phyloP scores from a whole-genome alignment of 2,329 filamentous ascomycete species.

The Ophiostoma sp. region DNA sequence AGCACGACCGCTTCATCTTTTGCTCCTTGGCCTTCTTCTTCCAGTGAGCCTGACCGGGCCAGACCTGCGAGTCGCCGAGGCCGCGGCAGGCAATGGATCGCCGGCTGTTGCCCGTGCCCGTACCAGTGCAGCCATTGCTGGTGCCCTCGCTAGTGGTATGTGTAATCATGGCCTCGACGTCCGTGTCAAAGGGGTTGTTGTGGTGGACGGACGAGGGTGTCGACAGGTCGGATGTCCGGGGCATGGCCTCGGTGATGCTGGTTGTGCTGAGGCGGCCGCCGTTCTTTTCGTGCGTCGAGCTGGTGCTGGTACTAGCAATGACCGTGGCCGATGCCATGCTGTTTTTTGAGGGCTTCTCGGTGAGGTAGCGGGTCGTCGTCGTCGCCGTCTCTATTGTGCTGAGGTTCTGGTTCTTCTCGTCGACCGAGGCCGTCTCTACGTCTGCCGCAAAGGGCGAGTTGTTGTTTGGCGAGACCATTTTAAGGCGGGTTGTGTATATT shows the following conservation, averaged over 20 bases:
- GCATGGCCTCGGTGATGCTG: background rate
- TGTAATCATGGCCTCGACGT: conserved; percentile 56
- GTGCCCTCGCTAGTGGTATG: conserved; percentile 36
- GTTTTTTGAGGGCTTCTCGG: conserved; percentile 33
- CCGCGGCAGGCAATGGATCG: conserved; percentile 37
- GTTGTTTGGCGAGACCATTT: conserved; percentile 19
- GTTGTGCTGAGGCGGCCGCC: conserved; percentile 25
- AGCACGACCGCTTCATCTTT: conserved; percentile 54
- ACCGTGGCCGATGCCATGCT: conserved; percentile 33
- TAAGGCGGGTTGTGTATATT: no score
- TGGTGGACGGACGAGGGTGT: conserved; percentile 47
- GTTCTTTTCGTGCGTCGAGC: background rate
- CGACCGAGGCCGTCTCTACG: conserved; percentile 4
- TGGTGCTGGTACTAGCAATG: conserved; percentile 31
- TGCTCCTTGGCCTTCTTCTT: conserved; percentile 59
- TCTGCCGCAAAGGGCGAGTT: conserved; percentile 7
- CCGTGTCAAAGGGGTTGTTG: conserved; percentile 57
- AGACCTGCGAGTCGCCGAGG: conserved; percentile 55
- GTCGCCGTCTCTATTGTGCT: conserved; percentile 21
- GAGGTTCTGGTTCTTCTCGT: conserved; percentile 12
- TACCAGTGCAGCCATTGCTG: conserved; percentile 37
- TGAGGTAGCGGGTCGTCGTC: conserved; percentile 24
- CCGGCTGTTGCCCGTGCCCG: background rate
- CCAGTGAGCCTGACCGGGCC: conserved; percentile 62
- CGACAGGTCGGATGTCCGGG: conserved; percentile 41